phyloP scores from a whole-genome alignment of 805 yeast species.

The Geotrichum ghanense region DNA sequence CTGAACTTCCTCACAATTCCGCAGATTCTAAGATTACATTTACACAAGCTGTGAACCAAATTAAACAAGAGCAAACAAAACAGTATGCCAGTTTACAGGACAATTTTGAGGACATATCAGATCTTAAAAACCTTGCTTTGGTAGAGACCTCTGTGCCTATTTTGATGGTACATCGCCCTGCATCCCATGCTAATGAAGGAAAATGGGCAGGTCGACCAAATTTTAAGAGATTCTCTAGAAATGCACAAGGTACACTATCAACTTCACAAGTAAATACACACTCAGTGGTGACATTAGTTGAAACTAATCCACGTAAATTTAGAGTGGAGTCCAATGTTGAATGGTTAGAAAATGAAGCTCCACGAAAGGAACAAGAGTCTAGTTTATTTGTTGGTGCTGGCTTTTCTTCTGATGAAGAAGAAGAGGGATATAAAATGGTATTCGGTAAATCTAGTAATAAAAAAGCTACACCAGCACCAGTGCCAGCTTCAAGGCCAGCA shows the following conservation, averaged over 20 bases:
- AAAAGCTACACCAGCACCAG: not conserved
- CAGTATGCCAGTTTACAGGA: not conserved
- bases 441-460: too few species aligned
- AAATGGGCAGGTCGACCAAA: slow-evolving; percentile 11
- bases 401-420: not conserved
- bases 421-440: too few species aligned
- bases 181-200: not conserved
- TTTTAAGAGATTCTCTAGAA: slow-evolving; percentile 12
- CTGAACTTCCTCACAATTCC: not conserved
- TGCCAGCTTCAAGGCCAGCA: not conserved
- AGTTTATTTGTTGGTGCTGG: not conserved
- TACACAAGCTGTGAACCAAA: not conserved
- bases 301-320: not conserved
- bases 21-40: slow-evolving; percentile 2
- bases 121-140: slow-evolving; percentile 8
- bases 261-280: not conserved
- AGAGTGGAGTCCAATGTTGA: not conserved
- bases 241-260: not conserved
- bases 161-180: not conserved
- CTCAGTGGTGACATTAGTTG: not conserved
- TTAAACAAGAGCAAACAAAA: not conserved
- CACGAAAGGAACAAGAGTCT: not conserved
- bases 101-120: slow-evolving; percentile 6
- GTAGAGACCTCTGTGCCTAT: slow-evolving; percentile 10
- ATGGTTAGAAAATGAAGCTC: not conserved